Conservation (phyloP, 202 grass and related monocot genomes). For the Dendrocalamus latiflorus region DNA sequence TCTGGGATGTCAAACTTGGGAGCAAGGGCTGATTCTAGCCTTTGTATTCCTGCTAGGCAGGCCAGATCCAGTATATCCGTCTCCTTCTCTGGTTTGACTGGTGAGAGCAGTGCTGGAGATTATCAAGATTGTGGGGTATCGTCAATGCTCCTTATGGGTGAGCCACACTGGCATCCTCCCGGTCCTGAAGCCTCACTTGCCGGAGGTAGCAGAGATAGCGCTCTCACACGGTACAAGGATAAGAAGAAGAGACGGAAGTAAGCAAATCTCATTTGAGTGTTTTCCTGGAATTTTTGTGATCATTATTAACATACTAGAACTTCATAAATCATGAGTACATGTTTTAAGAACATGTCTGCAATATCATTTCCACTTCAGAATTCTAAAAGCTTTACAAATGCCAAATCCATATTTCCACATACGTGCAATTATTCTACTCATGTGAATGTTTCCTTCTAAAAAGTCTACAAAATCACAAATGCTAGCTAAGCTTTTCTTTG, state of each 20-base stretch:
- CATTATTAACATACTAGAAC: not conserved
- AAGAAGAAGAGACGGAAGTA: conserved; percentile 93
- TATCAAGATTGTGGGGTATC: no score
- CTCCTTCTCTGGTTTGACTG: conserved; percentile 87
- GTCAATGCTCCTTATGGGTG: conserved; percentile 57
- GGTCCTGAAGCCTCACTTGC: conserved; percentile 53
- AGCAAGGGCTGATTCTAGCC: conserved; percentile 54
- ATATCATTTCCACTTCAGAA: not conserved
- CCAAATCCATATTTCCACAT: not conserved
- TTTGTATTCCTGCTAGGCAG: conserved; percentile 60
- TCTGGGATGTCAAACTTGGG: conserved; percentile 51
- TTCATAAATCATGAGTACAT: not conserved
- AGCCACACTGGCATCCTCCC: conserved; percentile 56
- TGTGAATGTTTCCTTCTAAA: not conserved
- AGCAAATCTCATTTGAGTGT: conserved; percentile 15
- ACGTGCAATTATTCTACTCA: not conserved
- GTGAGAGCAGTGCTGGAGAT: conserved; percentile 80
- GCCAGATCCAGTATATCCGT: conserved; percentile 56
- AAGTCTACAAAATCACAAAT: not conserved
- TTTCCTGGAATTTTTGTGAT: not conserved
- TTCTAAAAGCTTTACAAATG: not conserved
- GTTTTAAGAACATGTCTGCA: no score
- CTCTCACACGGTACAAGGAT: conserved; percentile 84
- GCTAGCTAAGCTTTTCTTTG: not conserved
- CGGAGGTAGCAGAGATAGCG: conserved; percentile 60